Base-by-base conservation (phyloP, 2,329 filamentous ascomycete species). In the Aureobasidium uvarum region DNA sequence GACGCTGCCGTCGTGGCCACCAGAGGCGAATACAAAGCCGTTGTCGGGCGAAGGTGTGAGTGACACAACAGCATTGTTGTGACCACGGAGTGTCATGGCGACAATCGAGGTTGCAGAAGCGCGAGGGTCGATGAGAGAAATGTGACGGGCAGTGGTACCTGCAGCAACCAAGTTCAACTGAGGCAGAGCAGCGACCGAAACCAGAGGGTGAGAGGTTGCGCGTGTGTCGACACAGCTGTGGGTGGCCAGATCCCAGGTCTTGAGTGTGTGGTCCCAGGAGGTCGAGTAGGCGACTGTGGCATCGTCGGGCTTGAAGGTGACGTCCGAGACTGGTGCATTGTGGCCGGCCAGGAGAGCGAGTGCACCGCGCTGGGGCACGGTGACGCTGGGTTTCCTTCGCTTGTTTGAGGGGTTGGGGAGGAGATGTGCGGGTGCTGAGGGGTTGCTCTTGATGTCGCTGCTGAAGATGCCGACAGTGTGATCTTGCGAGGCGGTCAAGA, bases 51-150 rank as follows among this genome's bases (percentile, higher is more conserved):
- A 84, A 13, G 79, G 78, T 14, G 83, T 81, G 45, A 89, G 77
- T n/a, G 80, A 79, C 2, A 86, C 84, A 13, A 89, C 84, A 7
- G 82, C 83, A 79, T 96, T 96, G 67, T 86, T 86, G 79, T 98
- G 94, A 0, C 94, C 94, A 39, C 92, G 86, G 23, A 97, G 85
- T n/a, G 92, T 96, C 87, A 97, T 91, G 46, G 92, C 91, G 13
- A 89, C 86, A 28, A 94, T 90, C 1, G 87, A 85, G 1, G 87
- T 85, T 3, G 92, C 89, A 3, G 88, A 89, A 36, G 86, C 89
- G 62, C 95, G 87, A 3, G 94, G 94, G 76, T 99, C 95, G 70
- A 98, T 86, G n/a, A 99, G 84, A 0, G 92, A 94, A 74, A 99
- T 90, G 78, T 96, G 91, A 65, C 92, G 85, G 25, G 91, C 91